Conservation (phyloP, 257 asterid genomes). For the Solanum virginianum region DNA sequence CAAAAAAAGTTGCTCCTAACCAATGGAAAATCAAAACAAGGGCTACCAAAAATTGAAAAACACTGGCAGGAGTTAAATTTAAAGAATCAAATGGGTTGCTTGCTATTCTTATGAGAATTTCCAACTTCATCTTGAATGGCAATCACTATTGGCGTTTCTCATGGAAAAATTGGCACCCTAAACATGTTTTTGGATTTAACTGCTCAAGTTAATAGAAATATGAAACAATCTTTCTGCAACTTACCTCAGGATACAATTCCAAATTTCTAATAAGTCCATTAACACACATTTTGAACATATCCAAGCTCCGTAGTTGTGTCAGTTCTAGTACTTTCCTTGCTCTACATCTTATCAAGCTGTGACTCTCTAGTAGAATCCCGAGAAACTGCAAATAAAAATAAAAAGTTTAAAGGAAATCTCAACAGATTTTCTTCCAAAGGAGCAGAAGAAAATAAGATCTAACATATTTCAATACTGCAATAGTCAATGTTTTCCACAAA, state of each 20-base stretch:
- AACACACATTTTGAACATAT: conserved; percentile 47
- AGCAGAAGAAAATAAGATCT: background rate
- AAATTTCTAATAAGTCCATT: conserved; percentile 48
- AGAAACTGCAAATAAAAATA: conserved; percentile 48
- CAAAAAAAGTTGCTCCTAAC: background rate
- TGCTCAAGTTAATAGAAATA: background rate
- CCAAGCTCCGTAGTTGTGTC: conserved; percentile 37
- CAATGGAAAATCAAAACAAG: background rate
- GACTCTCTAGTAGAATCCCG: conserved; percentile 44
- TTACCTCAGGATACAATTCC: conserved; percentile 73
- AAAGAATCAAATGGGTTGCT: background rate
- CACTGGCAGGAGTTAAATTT: background rate
- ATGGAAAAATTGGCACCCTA: background rate
- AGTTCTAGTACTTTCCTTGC: conserved; percentile 47
- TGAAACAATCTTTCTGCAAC: conserved; percentile 7
- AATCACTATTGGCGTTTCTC: background rate
- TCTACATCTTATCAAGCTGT: conserved; percentile 48
- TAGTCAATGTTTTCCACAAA: background rate
- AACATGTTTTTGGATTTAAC: background rate
- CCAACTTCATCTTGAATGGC: background rate
- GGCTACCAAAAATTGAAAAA: background rate
- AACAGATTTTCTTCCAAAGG: background rate
- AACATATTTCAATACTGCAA: background rate
- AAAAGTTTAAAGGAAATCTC: background rate
- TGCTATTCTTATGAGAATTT: background rate